Conservation (phyloP, 116 monocot species). For the Dioscorea cayenensis region DNA sequence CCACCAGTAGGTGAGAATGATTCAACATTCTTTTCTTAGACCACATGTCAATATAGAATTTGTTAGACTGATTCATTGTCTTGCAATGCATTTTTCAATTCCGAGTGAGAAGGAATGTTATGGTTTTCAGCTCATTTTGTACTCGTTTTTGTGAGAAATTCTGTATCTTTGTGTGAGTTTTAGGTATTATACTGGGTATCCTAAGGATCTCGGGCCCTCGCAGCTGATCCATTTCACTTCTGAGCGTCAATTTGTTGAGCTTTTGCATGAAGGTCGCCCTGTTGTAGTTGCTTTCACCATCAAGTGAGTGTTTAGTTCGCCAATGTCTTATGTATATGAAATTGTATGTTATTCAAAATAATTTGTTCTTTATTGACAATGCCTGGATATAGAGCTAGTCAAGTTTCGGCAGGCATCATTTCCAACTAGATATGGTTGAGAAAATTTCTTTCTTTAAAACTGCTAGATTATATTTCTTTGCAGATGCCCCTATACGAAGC, state of each 20-base stretch:
- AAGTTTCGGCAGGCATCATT: too few relatives aligned
- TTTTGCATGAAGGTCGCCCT: conserved; percentile 77
- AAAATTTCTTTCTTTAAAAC: too few relatives aligned
- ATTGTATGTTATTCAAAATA: too few relatives aligned
- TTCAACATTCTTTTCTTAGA: not conserved
- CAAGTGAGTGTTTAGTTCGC: conserved; percentile 27
- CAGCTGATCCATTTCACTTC: conserved; percentile 73
- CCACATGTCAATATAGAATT: not conserved
- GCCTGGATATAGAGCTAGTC: too few relatives aligned
- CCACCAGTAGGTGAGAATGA: conserved; percentile 25
- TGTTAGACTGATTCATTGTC: not conserved
- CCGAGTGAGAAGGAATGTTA: too few relatives aligned
- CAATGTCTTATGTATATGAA: too few relatives aligned
- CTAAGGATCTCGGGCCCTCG: conserved; percentile 78
- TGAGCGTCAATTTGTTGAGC: conserved; percentile 86
- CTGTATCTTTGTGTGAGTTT: not conserved
- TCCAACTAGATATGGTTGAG: too few relatives aligned
- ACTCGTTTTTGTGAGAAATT: too few relatives aligned
- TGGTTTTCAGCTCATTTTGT: too few relatives aligned
- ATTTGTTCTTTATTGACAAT: too few relatives aligned
- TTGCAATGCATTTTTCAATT: not conserved
- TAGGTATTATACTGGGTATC: conserved; percentile 94
- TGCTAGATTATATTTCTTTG: conserved; percentile 6
- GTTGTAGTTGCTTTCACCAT: conserved; percentile 88
- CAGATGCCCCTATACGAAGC: conserved; percentile 71